phyloP scores from a whole-genome alignment of 306 rosid genomes.

The Trifolium fragiferum region DNA sequence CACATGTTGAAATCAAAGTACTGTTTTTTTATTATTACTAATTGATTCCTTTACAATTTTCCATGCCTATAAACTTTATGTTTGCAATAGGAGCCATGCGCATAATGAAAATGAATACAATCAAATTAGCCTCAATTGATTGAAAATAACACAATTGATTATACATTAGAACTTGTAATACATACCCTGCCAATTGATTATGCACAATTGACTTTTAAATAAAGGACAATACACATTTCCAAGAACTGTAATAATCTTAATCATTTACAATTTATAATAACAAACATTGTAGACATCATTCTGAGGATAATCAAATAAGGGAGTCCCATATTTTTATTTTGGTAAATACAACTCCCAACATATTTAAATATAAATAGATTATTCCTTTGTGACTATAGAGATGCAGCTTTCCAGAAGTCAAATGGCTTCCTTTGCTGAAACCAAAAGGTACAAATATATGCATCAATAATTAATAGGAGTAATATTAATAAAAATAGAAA shows the following conservation, averaged over 20 bases:
- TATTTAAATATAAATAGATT: not conserved
- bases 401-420: slow-evolving; percentile 80
- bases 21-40: too few species aligned
- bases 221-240: not conserved
- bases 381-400: slow-evolving; percentile 43
- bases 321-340: slow-evolving; percentile 29
- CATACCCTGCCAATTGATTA: not conserved
- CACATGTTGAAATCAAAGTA: too few species aligned
- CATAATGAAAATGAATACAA: too few species aligned
- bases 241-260: not conserved
- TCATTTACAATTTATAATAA: not conserved
- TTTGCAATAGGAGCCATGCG: too few species aligned
- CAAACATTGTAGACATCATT: slow-evolving; percentile 19
- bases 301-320: slow-evolving; percentile 7
- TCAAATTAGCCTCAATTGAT: too few species aligned
- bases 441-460: slow-evolving; percentile 19
- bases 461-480: slow-evolving; percentile 2
- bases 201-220: slow-evolving; percentile 1
- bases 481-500: not conserved
- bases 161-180: slow-evolving; percentile 2
- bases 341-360: slow-evolving; percentile 4
- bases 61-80: too few species aligned
- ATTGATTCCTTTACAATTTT: too few species aligned
- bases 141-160: too few species aligned
- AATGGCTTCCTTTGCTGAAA: slow-evolving; percentile 87